Percentiles rank a stretch among this genome's conserved stretches.
These are phyloP conservation scores for Anthracocystis panici-leucophaei DNA, from an alignment of 1,284 basidiomycete species.

Conservation along the genomic window DNA sequence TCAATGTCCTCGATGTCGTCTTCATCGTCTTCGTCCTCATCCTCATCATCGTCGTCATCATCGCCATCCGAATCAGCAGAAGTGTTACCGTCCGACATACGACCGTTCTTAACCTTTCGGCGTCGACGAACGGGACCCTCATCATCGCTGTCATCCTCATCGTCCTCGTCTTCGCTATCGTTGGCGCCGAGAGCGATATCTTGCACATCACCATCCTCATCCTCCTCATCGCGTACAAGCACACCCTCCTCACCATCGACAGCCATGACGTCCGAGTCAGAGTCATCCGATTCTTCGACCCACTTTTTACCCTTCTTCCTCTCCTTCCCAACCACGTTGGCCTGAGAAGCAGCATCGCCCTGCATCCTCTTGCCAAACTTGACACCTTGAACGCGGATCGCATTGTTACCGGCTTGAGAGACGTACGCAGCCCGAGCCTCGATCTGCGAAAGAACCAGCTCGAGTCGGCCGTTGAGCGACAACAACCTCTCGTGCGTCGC, in stretches of 20 bases:
- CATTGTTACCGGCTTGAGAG: conserved; percentile 47
- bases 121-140: conserved; percentile 37
- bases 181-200: conserved; percentile 57
- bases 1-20: conserved; percentile 31
- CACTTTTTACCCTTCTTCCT: conserved; percentile 56
- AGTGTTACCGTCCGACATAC: conserved; percentile 42
- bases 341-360: conserved; percentile 23
- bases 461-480: conserved; percentile 87
- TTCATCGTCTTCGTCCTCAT: conserved; percentile 18
- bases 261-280: conserved; percentile 50
- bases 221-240: conserved; percentile 41
- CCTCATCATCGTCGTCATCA: conserved; percentile 43
- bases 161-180: conserved; percentile 49
- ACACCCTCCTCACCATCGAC: conserved; percentile 45
- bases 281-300: conserved; percentile 58
- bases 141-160: conserved; percentile 47
- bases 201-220: conserved; percentile 57
- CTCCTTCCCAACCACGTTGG: conserved; percentile 16
- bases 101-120: conserved; percentile 32
- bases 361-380: conserved; percentile 51
- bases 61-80: conserved; percentile 46
- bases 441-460: conserved; percentile 93
- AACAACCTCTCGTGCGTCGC: conserved; percentile 86
- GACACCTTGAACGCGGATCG: conserved; percentile 55
- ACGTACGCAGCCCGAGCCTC: conserved; percentile 75